These are phyloP conservation scores for Pseudogymnoascus sp. DNA, from an alignment of 2,329 filamentous ascomycete genomes.

Conservation along the genomic window DNA sequence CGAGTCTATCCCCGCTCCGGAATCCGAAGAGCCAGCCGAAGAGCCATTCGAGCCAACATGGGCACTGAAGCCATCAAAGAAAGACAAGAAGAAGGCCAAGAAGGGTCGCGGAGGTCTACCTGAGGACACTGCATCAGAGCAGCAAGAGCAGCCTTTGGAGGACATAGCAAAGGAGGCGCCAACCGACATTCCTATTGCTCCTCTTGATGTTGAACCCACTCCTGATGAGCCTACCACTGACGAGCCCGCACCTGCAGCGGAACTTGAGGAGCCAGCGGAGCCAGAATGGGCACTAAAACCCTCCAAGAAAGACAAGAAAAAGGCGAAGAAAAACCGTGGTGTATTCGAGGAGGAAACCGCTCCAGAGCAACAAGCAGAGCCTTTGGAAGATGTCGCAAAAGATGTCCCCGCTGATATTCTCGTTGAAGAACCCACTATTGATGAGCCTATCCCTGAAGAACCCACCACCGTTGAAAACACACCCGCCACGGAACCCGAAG, in stretches of 20 bases:
- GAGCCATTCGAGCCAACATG: conserved; percentile 16
- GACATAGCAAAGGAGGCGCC: background rate
- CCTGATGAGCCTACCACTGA: background rate
- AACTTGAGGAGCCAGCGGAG: conserved; percentile 1
- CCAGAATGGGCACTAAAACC: background rate
- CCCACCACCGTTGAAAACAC: background rate
- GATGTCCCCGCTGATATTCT: background rate
- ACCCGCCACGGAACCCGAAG: background rate
- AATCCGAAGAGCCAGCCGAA: conserved; percentile 20
- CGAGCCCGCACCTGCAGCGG: background rate
- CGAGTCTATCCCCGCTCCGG: background rate
- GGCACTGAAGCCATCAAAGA: conserved; percentile 1
- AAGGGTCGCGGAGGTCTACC: background rate
- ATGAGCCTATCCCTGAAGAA: background rate
- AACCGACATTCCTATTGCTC: background rate
- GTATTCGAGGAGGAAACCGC: background rate
- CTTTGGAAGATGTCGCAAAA: background rate
- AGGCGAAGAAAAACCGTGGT: conserved; percentile 30
- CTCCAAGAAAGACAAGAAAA: conserved; percentile 19
- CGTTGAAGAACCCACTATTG: background rate
- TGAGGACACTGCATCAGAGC: background rate
- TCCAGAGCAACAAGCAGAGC: background rate
- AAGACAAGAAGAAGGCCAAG: conserved; percentile 11
- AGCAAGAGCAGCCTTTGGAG: background rate
- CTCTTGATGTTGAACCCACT: background rate